Evolutionary conservation across 2,329 filamentous ascomycete genomes (phyloP).

Genomic region (Phialophora expanda): DNA sequence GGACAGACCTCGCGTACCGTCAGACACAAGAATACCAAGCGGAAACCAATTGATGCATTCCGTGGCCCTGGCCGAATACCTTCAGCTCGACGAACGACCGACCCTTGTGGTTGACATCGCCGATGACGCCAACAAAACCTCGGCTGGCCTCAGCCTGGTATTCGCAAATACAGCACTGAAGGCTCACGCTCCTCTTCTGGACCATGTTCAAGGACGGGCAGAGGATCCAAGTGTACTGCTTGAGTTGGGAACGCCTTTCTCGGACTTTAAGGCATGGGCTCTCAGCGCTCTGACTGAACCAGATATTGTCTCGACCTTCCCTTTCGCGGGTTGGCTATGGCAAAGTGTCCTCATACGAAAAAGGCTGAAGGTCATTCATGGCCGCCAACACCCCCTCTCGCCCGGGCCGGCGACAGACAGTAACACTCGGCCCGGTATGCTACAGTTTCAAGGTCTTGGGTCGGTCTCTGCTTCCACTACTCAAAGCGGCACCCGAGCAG

Average conservation of each 20-base stretch:
- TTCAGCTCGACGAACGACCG: slow-evolving; percentile 77
- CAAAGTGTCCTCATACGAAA: slow-evolving; percentile 71
- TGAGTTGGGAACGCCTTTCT: slow-evolving; percentile 52
- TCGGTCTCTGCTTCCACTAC: slow-evolving; percentile 34
- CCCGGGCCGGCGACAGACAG: slow-evolving; percentile 42
- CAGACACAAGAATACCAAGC: slow-evolving; percentile 55
- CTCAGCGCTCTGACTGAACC: slow-evolving; percentile 61
- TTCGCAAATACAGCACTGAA: slow-evolving; percentile 73
- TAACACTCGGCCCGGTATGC: slow-evolving; percentile 40
- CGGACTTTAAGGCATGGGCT: slow-evolving; percentile 72
- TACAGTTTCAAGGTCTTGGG: slow-evolving; percentile 44
- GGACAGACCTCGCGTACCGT: slow-evolving; percentile 54
- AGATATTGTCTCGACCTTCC: slow-evolving; percentile 60
- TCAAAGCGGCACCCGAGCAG: slow-evolving; percentile 26
- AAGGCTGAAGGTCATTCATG: slow-evolving; percentile 71
- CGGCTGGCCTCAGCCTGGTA: slow-evolving; percentile 63
- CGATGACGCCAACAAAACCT: slow-evolving; percentile 61
- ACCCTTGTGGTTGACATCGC: slow-evolving; percentile 75
- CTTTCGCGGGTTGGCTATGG: slow-evolving; percentile 72
- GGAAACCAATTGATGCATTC: slow-evolving; percentile 64
- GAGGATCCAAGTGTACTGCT: slow-evolving; percentile 51
- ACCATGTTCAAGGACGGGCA: slow-evolving; percentile 60
- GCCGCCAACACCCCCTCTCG: slow-evolving; percentile 43
- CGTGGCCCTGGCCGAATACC: slow-evolving; percentile 71
- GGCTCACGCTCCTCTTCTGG: slow-evolving; percentile 60